Base-by-base conservation (phyloP, 192 early-diverging fungal genomes). In the Chytriomyces confervae region DNA sequence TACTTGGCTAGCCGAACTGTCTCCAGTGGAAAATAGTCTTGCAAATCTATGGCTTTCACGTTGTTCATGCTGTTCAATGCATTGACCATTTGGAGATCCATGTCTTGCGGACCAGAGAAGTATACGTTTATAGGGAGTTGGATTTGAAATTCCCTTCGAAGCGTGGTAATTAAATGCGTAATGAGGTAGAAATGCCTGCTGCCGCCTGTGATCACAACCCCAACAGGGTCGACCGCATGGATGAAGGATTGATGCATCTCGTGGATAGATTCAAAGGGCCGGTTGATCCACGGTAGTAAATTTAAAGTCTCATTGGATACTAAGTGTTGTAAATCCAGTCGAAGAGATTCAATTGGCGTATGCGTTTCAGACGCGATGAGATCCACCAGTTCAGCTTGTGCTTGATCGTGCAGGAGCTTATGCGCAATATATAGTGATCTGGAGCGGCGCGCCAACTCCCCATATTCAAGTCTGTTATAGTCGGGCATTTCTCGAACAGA, bases 121-220 rank as follows among this genome's bases (percentile, higher is more conserved):
- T 43, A 71, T n/a, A 71, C 69, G 50, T 71, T 16, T 5, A 71
- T 44, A 11, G 69, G 69, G 27, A 71, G 23, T 18, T 51, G 7
- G 27, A 71, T 57, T 16, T 71, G 18, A 47, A 47, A 71, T 11
- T 57, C 50, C 36, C 27, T 48, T n/a, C 69, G 47, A 16, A 71
- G 50, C 3, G 69, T 13, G 8, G 57, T 8, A 5, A 71, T 71
- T 1, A 29, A 8, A 44, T 71, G 69, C n/a, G 50, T 8, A 0
- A 51, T 27, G 27, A 71, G n/a, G 43, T 71, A 71, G 27, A 71
- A 71, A 13, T 71, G 57, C 8, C 29, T 5, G 20, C 20, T 71
- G 9, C 69, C 69, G 50, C 69, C 50, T 23, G 69, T 57, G 16
- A 71, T 57, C 43, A 29, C 69, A 23, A 71, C 18, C 3, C 69